phyloP scores from a whole-genome alignment of 805 yeast species.

The Saccharomyces paradoxus region DNA sequence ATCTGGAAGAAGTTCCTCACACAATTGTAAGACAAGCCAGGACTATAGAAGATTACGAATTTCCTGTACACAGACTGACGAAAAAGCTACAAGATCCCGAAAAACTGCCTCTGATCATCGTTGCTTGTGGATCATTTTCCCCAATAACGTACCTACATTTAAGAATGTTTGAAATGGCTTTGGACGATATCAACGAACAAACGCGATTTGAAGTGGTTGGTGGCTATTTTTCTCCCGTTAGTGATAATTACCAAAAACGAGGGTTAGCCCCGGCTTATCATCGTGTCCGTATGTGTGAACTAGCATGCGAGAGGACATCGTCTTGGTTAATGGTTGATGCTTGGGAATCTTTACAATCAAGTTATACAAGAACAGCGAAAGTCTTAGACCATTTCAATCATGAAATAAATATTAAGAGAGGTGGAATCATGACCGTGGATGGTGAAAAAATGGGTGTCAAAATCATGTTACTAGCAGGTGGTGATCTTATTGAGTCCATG shows the following conservation, averaged over 20 bases:
- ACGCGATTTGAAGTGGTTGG: slow-evolving; percentile 94
- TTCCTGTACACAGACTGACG: slow-evolving; percentile 83
- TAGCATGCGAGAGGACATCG: slow-evolving; percentile 93
- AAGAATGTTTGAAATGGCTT: slow-evolving; percentile 98
- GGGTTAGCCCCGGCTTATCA: slow-evolving; percentile 86
- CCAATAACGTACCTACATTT: slow-evolving; percentile 92
- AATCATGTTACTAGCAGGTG: slow-evolving; percentile 94
- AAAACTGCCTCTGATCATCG: slow-evolving; percentile 84
- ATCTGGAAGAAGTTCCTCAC: slow-evolving; percentile 92
- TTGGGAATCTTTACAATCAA: slow-evolving; percentile 91
- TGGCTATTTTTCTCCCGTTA: slow-evolving; percentile 91
- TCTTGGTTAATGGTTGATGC: slow-evolving; percentile 99
- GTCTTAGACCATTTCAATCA: slow-evolving; percentile 95
- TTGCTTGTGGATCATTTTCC: slow-evolving; percentile 95
- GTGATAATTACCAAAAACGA: slow-evolving; percentile 85
- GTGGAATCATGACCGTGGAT: slow-evolving; percentile 63
- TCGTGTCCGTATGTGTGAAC: slow-evolving; percentile 94
- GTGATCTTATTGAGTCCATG: slow-evolving; percentile 95
- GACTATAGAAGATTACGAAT: slow-evolving; percentile 55
- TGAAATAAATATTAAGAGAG: slow-evolving; percentile 83
- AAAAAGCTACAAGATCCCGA: slow-evolving; percentile 59
- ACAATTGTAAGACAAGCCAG: slow-evolving; percentile 87
- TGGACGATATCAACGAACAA: slow-evolving; percentile 84
- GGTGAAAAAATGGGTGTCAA: slow-evolving; percentile 75
- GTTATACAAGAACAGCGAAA: slow-evolving; percentile 87